Base-by-base conservation (phyloP, 2,329 filamentous ascomycete genomes). In the Neonectria faginata region DNA sequence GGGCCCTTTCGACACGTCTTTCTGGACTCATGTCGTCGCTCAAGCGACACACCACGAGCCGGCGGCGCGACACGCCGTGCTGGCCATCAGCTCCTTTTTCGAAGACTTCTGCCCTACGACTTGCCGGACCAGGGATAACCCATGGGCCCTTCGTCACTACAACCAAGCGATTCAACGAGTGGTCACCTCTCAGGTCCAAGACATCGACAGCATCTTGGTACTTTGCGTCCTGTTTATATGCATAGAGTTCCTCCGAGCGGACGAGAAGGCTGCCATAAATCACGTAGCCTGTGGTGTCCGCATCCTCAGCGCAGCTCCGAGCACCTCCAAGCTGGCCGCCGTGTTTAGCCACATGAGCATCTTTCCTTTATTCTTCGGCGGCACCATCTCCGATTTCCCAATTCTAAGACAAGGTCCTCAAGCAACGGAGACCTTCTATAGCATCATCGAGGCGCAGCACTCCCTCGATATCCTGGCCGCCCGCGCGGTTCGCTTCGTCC, bases 151-250 rank as follows among this genome's bases (percentile, higher is more conserved):
- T 0, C 60, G 60, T 8, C 80, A 82, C 58, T 83, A 83, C 63
- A 83, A 82, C 61, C 68, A 74, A 0, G 81, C 81, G 1, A 79
- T 83, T 25, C 69, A 73, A 33, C 67, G 75, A 16, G 67, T 82
- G 0, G 71, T 77, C 10, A 63, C 72, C 1, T 71, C 73, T 2
- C 39, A 62, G 0, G 48, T 50, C 2, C 55, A 51, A 5, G 47
- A 77, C 25, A 71, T 79, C 16, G 77, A 80, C 33, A 69, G 77
- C 0, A 77, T 82, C 3, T 67, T 83, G 3, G 62, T 82, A 0
- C 76, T 80, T 0, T 83, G 81, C 60, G 64, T 82, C 2, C 69
- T 83, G 16, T 83, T 84, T 61, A 74, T 80, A 39, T 83, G 80
- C 64, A 79, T 83, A 57, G 81, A 83, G 65, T 77, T 81, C 60